Evolutionary conservation across 164 flowering plant genomes (phyloP).

Genomic region (Piper betle): DNA sequence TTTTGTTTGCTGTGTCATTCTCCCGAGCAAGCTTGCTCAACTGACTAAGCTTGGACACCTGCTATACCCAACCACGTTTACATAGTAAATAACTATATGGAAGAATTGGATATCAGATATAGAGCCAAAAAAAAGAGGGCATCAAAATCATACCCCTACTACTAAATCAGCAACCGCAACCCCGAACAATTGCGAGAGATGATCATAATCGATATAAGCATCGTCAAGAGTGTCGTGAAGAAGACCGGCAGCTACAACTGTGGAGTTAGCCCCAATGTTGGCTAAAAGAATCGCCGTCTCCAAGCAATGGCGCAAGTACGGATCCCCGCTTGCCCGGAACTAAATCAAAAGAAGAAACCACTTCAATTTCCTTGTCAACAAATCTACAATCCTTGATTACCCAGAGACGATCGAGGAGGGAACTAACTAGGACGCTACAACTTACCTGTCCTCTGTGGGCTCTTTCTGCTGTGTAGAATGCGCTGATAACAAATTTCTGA

Average conservation of each 20-base stretch:
- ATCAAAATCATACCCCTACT: slow-evolving; percentile 56
- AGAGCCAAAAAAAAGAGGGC: too few relatives aligned
- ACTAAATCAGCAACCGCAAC: slow-evolving; percentile 83
- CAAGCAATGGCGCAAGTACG: slow-evolving; percentile 90
- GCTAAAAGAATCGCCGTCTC: slow-evolving; percentile 86
- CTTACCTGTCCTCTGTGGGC: slow-evolving; percentile 96
- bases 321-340: slow-evolving; percentile 93
- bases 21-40: slow-evolving; percentile 98
- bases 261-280: slow-evolving; percentile 66
- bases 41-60: slow-evolving; percentile 96
- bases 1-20: slow-evolving; percentile 74
- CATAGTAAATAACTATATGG: neutral
- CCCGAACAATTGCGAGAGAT: slow-evolving; percentile 53
- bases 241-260: slow-evolving; percentile 91
- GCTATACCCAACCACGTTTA: neutral
- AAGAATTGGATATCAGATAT: too few relatives aligned
- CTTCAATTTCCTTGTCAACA: neutral
- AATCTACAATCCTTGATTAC: neutral
- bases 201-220: slow-evolving; percentile 49
- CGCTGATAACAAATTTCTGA: slow-evolving; percentile 70
- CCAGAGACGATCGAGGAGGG: neutral
- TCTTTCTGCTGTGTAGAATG: slow-evolving; percentile 82
- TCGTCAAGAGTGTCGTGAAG: slow-evolving; percentile 92
- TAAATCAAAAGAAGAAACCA: slow-evolving; percentile 10
- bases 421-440: neutral